A percentile compares a stretch with the other conserved stretches of the same genome.
Evolutionary conservation across 2,329 filamentous ascomycete genomes (phyloP).

Genomic region (Aspergillus tanneri): DNA sequence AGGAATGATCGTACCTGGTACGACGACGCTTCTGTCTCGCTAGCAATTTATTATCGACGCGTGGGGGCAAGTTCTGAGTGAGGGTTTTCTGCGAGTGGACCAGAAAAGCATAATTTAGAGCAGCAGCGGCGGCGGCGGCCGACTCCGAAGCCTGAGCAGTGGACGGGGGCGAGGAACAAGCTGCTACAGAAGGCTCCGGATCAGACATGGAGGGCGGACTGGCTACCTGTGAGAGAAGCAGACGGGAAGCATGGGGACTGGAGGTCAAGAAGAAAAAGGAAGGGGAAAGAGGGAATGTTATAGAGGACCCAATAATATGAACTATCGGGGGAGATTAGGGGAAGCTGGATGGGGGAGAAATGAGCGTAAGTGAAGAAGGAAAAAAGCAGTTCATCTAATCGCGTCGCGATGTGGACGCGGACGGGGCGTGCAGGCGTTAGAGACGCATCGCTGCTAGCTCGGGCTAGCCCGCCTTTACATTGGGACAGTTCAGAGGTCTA

Average conservation of each 20-base stretch:
- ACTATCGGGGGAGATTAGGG: conserved; percentile 14
- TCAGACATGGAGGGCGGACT: conserved; percentile 36
- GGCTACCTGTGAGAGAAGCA: conserved; percentile 17
- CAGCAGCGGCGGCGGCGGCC: conserved; percentile 26
- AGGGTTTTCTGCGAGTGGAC: conserved; percentile 59
- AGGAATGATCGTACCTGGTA: conserved; percentile 53
- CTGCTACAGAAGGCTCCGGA: conserved; percentile 31
- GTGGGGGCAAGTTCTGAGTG: conserved; percentile 56
- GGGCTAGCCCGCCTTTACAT: conserved; percentile 11
- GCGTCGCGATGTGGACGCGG: conserved; percentile 38
- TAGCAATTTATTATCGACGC: conserved; percentile 59
- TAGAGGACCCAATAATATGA: neutral
- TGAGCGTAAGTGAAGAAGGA: conserved; percentile 23
- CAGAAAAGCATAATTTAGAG: conserved; percentile 55
- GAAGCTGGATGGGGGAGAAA: conserved; percentile 9
- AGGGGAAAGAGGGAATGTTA: neutral
- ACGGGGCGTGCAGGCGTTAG: conserved; percentile 16
- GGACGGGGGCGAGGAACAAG: conserved; percentile 35
- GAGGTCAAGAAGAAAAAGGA: neutral
- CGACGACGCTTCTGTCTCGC: conserved; percentile 61
- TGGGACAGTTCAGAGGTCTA: neutral
- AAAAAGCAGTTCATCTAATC: conserved; percentile 25
- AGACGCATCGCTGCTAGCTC: conserved; percentile 3
- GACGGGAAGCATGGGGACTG: conserved; percentile 18
- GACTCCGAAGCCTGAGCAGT: conserved; percentile 34